Percentiles rank a stretch among this genome's conserved stretches.
These are phyloP conservation scores for Starmerella lactis-condensi DNA, from an alignment of 805 yeast genomes.

Conservation along the genomic window DNA sequence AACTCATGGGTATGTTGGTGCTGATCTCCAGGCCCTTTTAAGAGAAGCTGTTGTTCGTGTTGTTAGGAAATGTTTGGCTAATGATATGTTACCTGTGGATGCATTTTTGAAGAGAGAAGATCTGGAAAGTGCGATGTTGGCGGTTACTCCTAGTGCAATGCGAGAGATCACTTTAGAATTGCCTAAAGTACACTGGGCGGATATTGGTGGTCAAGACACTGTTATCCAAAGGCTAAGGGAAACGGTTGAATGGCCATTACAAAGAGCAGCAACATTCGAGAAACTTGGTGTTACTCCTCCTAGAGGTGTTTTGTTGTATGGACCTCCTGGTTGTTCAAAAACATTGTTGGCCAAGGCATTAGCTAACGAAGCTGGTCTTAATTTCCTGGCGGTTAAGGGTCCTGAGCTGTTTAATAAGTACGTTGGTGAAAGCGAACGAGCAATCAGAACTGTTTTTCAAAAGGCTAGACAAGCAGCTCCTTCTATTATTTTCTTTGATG, in stretches of 20 bases:
- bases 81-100: slow-evolving; percentile 15
- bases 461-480: slow-evolving; percentile 93
- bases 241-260: slow-evolving; percentile 80
- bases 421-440: slow-evolving; percentile 87
- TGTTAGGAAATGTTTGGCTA: slow-evolving; percentile 40
- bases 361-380: slow-evolving; percentile 88
- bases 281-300: slow-evolving; percentile 76
- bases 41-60: slow-evolving; percentile 78
- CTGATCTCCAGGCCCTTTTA: slow-evolving; percentile 73
- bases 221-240: slow-evolving; percentile 67
- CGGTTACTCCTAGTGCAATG: slow-evolving; percentile 93
- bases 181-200: slow-evolving; percentile 85
- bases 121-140: slow-evolving; percentile 51
- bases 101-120: slow-evolving; percentile 38
- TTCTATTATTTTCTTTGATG: slow-evolving; percentile 86
- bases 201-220: slow-evolving; percentile 86
- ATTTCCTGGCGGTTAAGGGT: slow-evolving; percentile 87
- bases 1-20: slow-evolving; percentile 96
- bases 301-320: slow-evolving; percentile 78
- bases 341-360: slow-evolving; percentile 87
- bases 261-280: slow-evolving; percentile 58
- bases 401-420: slow-evolving; percentile 90
- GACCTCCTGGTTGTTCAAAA: slow-evolving; percentile 97
- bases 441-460: slow-evolving; percentile 81
- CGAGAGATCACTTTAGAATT: slow-evolving; percentile 83